Conservation (phyloP, 441 rosid genomes). For the Erodium texanum region DNA sequence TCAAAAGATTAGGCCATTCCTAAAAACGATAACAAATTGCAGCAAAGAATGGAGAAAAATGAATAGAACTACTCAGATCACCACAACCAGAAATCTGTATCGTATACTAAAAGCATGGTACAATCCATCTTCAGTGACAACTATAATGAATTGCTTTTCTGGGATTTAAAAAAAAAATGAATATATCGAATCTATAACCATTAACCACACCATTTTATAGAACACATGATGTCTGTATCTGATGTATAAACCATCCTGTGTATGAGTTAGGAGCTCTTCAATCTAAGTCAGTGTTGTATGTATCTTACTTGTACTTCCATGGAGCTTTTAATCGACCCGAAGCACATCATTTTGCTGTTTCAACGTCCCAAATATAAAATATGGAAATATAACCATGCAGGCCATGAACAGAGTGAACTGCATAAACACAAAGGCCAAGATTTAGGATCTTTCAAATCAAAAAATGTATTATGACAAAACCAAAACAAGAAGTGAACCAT, state of each 20-base stretch:
- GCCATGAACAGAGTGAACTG: slow-evolving; percentile 98
- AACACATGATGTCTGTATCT: slow-evolving; percentile 8
- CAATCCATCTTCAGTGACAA: slow-evolving; percentile 1
- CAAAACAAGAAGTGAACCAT: slow-evolving; percentile 11
- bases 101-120: not conserved
- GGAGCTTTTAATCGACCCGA: slow-evolving; percentile 53
- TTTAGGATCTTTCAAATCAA: slow-evolving; percentile 17
- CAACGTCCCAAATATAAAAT: slow-evolving; percentile 59
- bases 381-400: slow-evolving; percentile 72
- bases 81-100: not conserved
- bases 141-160: not conserved
- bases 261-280: slow-evolving; percentile 19
- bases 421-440: slow-evolving; percentile 23
- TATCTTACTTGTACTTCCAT: slow-evolving; percentile 16
- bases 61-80: not conserved
- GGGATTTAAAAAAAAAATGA: not conserved
- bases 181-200: not conserved
- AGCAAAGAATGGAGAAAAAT: not conserved
- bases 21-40: not conserved
- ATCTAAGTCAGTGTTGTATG: slow-evolving; percentile 22
- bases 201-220: no score
- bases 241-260: slow-evolving; percentile 19
- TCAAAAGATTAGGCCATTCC: not conserved
- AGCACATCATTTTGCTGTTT: slow-evolving; percentile 58
- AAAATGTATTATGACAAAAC: slow-evolving; percentile 8